A percentile compares a stretch with the other conserved stretches of the same genome.
Conservation (phyloP, 352 stramenopile species). For the Phytopythium aichiense region DNA sequence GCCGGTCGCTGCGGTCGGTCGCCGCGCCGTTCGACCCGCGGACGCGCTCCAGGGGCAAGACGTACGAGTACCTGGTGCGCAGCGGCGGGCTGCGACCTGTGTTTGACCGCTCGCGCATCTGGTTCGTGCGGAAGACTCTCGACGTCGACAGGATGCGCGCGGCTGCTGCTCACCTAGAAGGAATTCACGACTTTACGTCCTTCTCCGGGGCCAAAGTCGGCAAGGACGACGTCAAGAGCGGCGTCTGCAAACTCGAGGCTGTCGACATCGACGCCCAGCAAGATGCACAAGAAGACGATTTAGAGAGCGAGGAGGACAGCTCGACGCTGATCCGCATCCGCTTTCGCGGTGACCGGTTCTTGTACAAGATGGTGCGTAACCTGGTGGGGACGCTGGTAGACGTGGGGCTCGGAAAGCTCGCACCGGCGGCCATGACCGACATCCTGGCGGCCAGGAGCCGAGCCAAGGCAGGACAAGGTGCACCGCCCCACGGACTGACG, state of each 20-base stretch:
- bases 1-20: constrained; percentile 24
- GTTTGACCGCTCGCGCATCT: constrained; percentile 43
- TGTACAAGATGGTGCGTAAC: constrained; percentile 87
- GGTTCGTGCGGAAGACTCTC: constrained; percentile 54
- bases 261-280: constrained; percentile 33
- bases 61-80: constrained; percentile 63
- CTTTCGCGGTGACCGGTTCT: constrained; percentile 68
- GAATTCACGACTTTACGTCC: constrained; percentile 57
- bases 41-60: constrained; percentile 43
- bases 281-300: constrained; percentile 19
- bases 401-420: constrained; percentile 49
- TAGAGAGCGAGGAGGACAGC: constrained; percentile 10
- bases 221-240: constrained; percentile 32
- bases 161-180: constrained; percentile 29
- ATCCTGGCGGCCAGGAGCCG: constrained; percentile 55
- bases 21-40: constrained; percentile 47
- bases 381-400: constrained; percentile 78
- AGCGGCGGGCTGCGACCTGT: constrained; percentile 48
- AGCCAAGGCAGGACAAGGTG: constrained; percentile 51
- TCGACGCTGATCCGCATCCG: constrained; percentile 34
- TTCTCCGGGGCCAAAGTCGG: constrained; percentile 54
- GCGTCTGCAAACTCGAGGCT: constrained; percentile 40
- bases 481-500: constrained; percentile 62
- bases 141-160: constrained; percentile 47
- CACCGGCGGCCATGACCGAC: constrained; percentile 28